Percentiles rank a stretch among this genome's conserved stretches.
phyloP scores from a whole-genome alignment of 805 yeast species.

The Candida stauntonica region DNA sequence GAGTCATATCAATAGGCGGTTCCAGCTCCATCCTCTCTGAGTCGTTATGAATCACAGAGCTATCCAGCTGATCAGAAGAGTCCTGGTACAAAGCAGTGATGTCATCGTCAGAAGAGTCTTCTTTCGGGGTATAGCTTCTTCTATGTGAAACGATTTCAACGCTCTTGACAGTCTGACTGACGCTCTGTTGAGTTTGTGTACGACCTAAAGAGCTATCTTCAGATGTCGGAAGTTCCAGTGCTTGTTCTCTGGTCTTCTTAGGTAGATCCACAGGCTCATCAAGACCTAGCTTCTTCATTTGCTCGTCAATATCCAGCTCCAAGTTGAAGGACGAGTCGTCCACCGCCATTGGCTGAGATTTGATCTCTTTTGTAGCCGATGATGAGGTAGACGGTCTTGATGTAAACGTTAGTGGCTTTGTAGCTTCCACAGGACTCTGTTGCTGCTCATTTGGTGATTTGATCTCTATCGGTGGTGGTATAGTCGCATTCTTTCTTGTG shows the following conservation, averaged over 20 bases:
- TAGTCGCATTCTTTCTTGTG: not conserved
- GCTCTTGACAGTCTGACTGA: conserved; percentile 17
- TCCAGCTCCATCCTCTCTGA: too few relatives aligned
- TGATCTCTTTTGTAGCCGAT: not conserved
- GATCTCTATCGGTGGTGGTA: not conserved
- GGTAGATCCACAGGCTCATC: conserved; percentile 2
- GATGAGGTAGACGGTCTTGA: not conserved
- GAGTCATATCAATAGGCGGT: too few relatives aligned
- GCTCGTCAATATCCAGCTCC: conserved; percentile 7
- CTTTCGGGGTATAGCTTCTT: conserved; percentile 20
- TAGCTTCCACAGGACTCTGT: not conserved
- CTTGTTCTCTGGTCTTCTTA: not conserved
- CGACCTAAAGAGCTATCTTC: too few relatives aligned
- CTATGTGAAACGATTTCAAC: conserved; percentile 32
- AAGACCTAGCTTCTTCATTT: conserved; percentile 9
- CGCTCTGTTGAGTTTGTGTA: not conserved
- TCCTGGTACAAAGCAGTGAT: conserved; percentile 23
- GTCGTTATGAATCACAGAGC: conserved; percentile 7
- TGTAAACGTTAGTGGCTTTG: not conserved
- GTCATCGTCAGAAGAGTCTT: conserved; percentile 27
- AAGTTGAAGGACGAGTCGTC: conserved; percentile 4
- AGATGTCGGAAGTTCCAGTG: too few relatives aligned
- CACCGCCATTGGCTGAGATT: not conserved
- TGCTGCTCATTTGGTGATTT: too few relatives aligned
- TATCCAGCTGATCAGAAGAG: conserved; percentile 8